Percentiles rank a stretch among this genome's conserved stretches.
Conservation (phyloP, 1,284 basidiomycete species). For the Sanghuangporus sanghuang region DNA sequence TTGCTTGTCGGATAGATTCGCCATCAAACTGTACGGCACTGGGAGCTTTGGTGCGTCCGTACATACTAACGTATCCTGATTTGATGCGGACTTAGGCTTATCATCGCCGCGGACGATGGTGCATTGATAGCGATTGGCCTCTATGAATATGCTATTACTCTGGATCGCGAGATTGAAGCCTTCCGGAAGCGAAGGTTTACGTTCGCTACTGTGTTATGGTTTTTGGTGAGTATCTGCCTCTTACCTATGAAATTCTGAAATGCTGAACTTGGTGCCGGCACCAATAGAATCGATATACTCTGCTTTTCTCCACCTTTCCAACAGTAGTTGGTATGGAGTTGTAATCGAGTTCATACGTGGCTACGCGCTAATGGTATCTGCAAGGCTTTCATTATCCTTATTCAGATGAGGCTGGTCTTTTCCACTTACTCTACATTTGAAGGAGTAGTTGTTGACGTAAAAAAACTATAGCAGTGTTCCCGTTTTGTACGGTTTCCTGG, state of each 20-base stretch:
- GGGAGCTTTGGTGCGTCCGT: constrained; percentile 2
- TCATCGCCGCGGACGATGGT: not conserved
- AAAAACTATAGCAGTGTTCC: constrained; percentile 10
- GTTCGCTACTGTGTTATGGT: constrained; percentile 12
- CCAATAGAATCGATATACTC: constrained; percentile 8
- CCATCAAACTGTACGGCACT: constrained; percentile 5
- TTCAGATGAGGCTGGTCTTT: not conserved
- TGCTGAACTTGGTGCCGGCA: not conserved
- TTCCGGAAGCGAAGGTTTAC: constrained; percentile 13
- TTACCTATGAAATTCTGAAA: not conserved
- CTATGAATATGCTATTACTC: constrained; percentile 14
- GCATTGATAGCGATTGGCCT: constrained; percentile 1
- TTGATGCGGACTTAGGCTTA: not conserved
- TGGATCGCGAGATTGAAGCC: constrained; percentile 9
- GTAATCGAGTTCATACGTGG: too few relatives aligned
- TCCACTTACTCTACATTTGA: not conserved
- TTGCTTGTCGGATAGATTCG: not conserved
- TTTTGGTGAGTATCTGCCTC: not conserved
- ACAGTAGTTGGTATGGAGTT: not conserved
- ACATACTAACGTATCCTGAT: not conserved
- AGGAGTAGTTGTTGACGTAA: not conserved
- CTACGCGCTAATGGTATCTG: not conserved
- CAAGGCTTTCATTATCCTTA: constrained; percentile 3
- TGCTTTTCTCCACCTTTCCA: constrained; percentile 2
- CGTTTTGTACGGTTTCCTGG: constrained; percentile 16